Evolutionary conservation across 495 filamentous ascomycete genomes (phyloP).

Genomic region (Tuber indicum): DNA sequence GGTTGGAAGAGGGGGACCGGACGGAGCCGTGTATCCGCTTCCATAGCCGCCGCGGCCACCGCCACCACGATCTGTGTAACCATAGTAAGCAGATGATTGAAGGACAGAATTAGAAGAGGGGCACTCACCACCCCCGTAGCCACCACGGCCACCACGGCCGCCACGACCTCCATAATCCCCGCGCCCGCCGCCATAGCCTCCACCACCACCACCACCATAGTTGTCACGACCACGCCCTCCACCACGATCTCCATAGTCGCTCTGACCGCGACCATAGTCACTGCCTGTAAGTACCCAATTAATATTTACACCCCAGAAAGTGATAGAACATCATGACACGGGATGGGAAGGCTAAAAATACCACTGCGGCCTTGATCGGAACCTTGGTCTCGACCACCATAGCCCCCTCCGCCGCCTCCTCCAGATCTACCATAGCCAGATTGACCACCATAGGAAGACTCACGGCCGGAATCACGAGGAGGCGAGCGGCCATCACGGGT

Average conservation of each 20-base stretch:
- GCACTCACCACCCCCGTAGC: background rate
- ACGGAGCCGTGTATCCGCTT: background rate
- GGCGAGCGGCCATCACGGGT: background rate
- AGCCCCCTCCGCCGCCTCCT: conserved; percentile 5
- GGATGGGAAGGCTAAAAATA: background rate
- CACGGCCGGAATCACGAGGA: background rate
- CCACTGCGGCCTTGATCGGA: background rate
- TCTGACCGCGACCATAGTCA: background rate
- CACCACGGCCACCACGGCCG: background rate
- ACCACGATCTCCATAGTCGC: background rate
- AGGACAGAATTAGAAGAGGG: background rate
- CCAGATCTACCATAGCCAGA: background rate
- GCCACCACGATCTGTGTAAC: background rate
- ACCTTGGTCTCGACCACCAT: background rate
- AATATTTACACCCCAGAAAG: background rate
- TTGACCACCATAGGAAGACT: background rate
- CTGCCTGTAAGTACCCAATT: conserved; percentile 2
- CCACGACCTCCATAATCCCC: conserved; percentile 2
- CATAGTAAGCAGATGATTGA: background rate
- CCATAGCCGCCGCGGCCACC: conserved; percentile 3
- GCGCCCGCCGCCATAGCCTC: background rate
- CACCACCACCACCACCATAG: background rate
- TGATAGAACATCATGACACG: background rate
- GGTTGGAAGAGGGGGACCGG: conserved; percentile 18
- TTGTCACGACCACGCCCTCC: background rate